A percentile compares a stretch with the other conserved stretches of the same genome.
These are phyloP conservation scores for Oleoguttula mirabilis DNA, from an alignment of 495 filamentous ascomycete genomes.

Conservation along the genomic window DNA sequence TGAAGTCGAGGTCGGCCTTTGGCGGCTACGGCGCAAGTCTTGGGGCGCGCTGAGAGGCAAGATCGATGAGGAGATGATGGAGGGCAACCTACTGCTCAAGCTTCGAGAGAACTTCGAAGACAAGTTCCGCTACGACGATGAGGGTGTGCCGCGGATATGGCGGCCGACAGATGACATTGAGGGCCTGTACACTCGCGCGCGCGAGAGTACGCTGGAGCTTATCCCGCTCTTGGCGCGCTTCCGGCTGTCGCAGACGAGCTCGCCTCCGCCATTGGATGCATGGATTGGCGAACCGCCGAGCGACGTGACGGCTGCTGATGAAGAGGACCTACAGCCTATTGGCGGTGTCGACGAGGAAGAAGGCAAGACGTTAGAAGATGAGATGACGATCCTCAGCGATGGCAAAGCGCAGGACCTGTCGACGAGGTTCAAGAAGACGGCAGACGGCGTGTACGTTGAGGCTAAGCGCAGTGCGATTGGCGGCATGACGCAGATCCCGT, in stretches of 20 bases:
- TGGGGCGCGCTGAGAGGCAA: constrained; percentile 83
- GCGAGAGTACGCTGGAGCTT: constrained; percentile 77
- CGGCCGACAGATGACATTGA: constrained; percentile 95
- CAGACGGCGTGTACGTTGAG: constrained; percentile 93
- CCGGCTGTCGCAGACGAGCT: constrained; percentile 52
- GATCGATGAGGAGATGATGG: constrained; percentile 95
- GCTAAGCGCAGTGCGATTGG: constrained; percentile 94
- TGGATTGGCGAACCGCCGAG: constrained; percentile 76
- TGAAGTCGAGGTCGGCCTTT: constrained; percentile 86
- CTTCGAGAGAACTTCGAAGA: constrained; percentile 97
- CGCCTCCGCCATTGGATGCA: constrained; percentile 63
- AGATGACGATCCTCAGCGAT: constrained; percentile 86
- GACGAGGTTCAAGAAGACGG: constrained; percentile 93
- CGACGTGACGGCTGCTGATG: constrained; percentile 65
- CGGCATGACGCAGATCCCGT: constrained; percentile 82
- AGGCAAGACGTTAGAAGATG: constrained; percentile 83
- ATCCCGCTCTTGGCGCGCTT: constrained; percentile 87
- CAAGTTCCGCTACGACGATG: constrained; percentile 95
- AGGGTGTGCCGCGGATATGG: constrained; percentile 92
- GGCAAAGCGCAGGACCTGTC: constrained; percentile 77
- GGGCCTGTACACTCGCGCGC: constrained; percentile 77
- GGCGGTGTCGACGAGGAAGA: constrained; percentile 87
- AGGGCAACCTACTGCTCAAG: constrained; percentile 90
- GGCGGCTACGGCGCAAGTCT: constrained; percentile 81
- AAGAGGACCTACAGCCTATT: constrained; percentile 77